Conservation (phyloP, 1,284 basidiomycete species). For the Papiliotrema flavescens region DNA sequence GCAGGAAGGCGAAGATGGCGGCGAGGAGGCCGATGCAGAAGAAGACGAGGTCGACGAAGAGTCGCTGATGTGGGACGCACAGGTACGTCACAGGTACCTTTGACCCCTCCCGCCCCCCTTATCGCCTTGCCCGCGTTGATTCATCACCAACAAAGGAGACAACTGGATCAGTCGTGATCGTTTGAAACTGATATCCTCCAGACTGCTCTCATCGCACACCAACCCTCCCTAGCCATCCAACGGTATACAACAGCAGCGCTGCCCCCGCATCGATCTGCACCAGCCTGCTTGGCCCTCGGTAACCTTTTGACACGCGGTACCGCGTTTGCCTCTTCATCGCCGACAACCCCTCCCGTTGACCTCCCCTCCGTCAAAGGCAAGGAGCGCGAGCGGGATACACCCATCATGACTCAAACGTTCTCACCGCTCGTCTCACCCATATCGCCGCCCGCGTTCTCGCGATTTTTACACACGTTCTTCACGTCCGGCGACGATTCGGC, state of each 20-base stretch:
- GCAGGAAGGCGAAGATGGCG: conserved; percentile 6
- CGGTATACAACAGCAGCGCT: conserved; percentile 38
- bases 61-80: conserved; percentile 40
- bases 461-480: neutral
- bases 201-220: conserved; percentile 43
- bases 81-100: conserved; percentile 24
- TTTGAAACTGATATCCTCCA: conserved; percentile 8
- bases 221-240: conserved; percentile 31
- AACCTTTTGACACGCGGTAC: conserved; percentile 40
- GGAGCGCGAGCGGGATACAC: neutral
- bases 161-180: neutral
- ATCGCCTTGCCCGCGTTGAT: neutral
- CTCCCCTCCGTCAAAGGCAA: neutral
- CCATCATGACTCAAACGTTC: neutral
- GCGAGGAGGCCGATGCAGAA: conserved; percentile 12
- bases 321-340: conserved; percentile 10
- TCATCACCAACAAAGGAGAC: no score
- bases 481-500: neutral
- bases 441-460: neutral
- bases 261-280: conserved; percentile 34
- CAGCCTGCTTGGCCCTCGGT: conserved; percentile 41
- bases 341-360: neutral
- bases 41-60: conserved; percentile 31
- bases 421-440: neutral
- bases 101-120: neutral